These are phyloP conservation scores for Stipa capillata DNA, from an alignment of 176 grass and related monocot species.

Conservation along the genomic window DNA sequence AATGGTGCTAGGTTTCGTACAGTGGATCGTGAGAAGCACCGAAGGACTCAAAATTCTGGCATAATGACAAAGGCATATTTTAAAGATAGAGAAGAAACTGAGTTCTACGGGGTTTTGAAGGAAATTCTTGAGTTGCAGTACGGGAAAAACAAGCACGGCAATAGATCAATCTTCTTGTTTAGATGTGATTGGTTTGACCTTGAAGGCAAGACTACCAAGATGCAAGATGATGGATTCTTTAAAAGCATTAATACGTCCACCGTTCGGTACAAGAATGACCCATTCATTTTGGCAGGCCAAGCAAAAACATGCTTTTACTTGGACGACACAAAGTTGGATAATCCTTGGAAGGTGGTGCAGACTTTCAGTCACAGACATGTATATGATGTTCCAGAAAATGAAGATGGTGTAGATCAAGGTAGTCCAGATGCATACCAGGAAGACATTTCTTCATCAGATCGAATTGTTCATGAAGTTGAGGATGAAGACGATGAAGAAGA, in stretches of 20 bases:
- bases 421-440: too few species aligned
- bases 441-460: too few species aligned
- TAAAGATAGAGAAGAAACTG: background rate
- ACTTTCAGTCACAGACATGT: too few species aligned
- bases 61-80: background rate
- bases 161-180: background rate
- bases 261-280: background rate
- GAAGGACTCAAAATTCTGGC: background rate
- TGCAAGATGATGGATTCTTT: background rate
- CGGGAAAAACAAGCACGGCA: background rate
- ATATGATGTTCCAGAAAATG: too few species aligned
- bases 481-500: too few species aligned
- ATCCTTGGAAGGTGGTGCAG: background rate
- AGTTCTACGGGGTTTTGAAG: background rate
- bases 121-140: background rate
- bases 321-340: background rate
- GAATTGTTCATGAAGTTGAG: too few species aligned
- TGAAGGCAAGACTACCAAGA: background rate
- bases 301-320: background rate
- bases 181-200: background rate
- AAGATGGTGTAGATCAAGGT: too few species aligned
- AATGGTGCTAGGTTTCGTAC: too few species aligned
- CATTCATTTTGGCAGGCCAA: background rate
- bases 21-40: too few species aligned
- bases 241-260: background rate